A percentile compares a stretch with the other conserved stretches of the same genome.
Evolutionary conservation across 2,329 filamentous ascomycete species (phyloP).

Genomic region (Talaromyces sp.): DNA sequence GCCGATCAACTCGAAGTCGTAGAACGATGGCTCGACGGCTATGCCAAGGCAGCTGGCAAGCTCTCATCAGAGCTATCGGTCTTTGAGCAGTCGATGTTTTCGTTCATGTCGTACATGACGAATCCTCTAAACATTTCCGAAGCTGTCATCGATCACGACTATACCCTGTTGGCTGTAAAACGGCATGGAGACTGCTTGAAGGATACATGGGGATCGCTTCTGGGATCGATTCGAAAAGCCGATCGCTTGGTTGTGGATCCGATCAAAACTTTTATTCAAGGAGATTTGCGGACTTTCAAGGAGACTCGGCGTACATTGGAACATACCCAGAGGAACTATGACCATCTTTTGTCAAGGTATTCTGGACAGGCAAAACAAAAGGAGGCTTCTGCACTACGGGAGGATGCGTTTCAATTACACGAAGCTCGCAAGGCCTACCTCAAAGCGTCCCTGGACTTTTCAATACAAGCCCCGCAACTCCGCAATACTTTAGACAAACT

Average conservation of each 20-base stretch:
- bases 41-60: slow-evolving; percentile 59
- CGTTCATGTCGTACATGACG: slow-evolving; percentile 70
- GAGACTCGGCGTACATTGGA: slow-evolving; percentile 75
- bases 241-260: slow-evolving; percentile 77
- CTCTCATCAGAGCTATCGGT: slow-evolving; percentile 63
- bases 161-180: slow-evolving; percentile 81
- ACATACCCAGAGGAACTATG: slow-evolving; percentile 75
- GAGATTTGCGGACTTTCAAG: slow-evolving; percentile 81
- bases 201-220: slow-evolving; percentile 78
- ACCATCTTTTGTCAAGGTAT: slow-evolving; percentile 76
- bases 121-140: slow-evolving; percentile 72
- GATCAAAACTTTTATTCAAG: slow-evolving; percentile 69
- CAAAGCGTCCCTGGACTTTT: slow-evolving; percentile 90
- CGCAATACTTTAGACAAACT: slow-evolving; percentile 80
- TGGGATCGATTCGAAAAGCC: slow-evolving; percentile 71
- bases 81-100: slow-evolving; percentile 75
- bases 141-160: slow-evolving; percentile 88
- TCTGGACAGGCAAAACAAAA: slow-evolving; percentile 85
- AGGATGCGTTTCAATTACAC: slow-evolving; percentile 93
- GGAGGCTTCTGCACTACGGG: slow-evolving; percentile 82
- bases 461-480: slow-evolving; percentile 79
- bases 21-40: slow-evolving; percentile 84
- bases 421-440: slow-evolving; percentile 88
- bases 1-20: slow-evolving; percentile 85
- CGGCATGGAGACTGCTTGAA: slow-evolving; percentile 78